Percentiles rank a stretch among this genome's conserved stretches.
phyloP scores from a whole-genome alignment of 306 rosid genomes.

The Argentina anserina region DNA sequence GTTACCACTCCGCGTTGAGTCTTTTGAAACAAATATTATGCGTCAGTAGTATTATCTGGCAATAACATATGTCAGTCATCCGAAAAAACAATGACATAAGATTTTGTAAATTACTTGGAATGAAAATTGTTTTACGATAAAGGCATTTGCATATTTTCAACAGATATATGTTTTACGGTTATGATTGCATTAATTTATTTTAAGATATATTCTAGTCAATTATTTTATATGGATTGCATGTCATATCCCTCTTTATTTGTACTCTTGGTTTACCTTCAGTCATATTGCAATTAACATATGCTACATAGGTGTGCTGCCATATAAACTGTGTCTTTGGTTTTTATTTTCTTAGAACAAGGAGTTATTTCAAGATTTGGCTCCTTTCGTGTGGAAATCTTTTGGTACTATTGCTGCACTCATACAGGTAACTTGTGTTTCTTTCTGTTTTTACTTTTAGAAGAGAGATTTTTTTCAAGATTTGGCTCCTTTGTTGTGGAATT shows the following conservation, averaged over 20 bases:
- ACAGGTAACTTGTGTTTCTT: slow-evolving; percentile 25
- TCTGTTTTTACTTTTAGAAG: slow-evolving; percentile 47
- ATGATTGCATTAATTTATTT: not conserved
- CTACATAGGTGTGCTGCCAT: slow-evolving; percentile 8
- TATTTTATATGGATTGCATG: not conserved
- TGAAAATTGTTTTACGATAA: not conserved
- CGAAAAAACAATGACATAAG: not conserved
- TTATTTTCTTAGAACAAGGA: slow-evolving; percentile 33
- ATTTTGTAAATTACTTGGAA: not conserved
- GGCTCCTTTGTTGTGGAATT: slow-evolving; percentile 91
- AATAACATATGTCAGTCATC: not conserved
- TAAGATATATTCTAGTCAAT: not conserved
- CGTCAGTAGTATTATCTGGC: not conserved
- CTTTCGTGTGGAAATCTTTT: slow-evolving; percentile 37
- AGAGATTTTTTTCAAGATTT: slow-evolving; percentile 90
- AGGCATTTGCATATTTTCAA: not conserved
- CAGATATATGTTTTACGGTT: slow-evolving; percentile 2
- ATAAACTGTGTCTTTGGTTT: slow-evolving; percentile 21
- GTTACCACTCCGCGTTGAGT: not conserved
- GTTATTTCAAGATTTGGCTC: slow-evolving; percentile 39
- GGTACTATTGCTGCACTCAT: slow-evolving; percentile 33
- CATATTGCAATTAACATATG: slow-evolving; percentile 15
- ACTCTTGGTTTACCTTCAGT: slow-evolving; percentile 1
- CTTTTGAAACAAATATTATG: not conserved
- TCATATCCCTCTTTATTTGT: slow-evolving; percentile 4